Conservation (phyloP, 208 protist genomes). For the Plasmodiophora brassicae region DNA sequence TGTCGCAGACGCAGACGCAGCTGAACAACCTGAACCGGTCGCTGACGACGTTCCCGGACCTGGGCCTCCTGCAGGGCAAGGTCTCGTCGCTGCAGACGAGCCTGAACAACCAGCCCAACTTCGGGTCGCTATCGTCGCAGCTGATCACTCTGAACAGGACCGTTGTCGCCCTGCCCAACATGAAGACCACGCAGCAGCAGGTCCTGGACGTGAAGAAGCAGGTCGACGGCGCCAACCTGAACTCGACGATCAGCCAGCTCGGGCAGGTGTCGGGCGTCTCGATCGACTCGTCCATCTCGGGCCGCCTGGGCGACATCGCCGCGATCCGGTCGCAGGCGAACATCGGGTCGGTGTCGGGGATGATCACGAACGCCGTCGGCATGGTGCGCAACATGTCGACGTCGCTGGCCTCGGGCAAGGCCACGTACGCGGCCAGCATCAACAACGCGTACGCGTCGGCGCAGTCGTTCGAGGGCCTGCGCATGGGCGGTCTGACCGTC, state of each 20-base stretch:
- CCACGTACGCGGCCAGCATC: neutral
- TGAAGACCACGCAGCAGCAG: neutral
- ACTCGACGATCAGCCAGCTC: slow-evolving; percentile 12
- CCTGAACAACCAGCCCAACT: neutral
- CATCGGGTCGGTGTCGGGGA: neutral
- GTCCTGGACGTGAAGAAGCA: neutral
- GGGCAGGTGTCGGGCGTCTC: neutral
- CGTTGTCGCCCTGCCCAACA: neutral
- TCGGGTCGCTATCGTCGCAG: neutral
- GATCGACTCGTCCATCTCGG: neutral
- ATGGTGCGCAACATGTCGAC: too few species aligned
- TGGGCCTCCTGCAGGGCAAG: neutral
- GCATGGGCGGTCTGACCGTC: neutral
- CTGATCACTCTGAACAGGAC: neutral
- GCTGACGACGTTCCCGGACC: slow-evolving; percentile 1
- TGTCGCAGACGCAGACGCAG: neutral
- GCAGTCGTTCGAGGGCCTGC: neutral
- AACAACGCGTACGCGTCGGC: neutral
- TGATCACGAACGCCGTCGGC: neutral
- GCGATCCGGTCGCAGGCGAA: neutral
- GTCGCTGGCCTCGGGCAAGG: too few species aligned
- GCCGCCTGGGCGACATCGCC: neutral
- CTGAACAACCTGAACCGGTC: neutral
- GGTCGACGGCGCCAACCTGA: neutral
- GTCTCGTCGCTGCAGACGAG: neutral